These are phyloP conservation scores for Peronospora belbahrii DNA, from an alignment of 352 stramenopile species.

Conservation along the genomic window DNA sequence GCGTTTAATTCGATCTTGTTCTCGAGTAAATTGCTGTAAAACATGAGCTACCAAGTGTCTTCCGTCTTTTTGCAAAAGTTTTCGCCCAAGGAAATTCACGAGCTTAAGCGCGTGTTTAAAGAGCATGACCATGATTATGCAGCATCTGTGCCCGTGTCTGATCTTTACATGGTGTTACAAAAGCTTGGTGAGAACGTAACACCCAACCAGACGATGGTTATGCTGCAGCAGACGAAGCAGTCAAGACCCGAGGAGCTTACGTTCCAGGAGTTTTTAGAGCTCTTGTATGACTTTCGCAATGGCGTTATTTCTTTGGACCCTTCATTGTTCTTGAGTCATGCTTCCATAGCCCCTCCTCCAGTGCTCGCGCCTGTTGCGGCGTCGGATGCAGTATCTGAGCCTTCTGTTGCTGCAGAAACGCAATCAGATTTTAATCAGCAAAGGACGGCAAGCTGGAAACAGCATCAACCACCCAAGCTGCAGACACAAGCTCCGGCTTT, in stretches of 20 bases:
- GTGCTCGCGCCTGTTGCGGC: not conserved
- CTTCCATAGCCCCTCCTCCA: slow-evolving; percentile 23
- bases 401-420: slow-evolving; percentile 6
- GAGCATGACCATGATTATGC: slow-evolving; percentile 70
- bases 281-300: slow-evolving; percentile 68
- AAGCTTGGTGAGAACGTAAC: slow-evolving; percentile 80
- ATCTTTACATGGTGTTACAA: slow-evolving; percentile 56
- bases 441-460: slow-evolving; percentile 5
- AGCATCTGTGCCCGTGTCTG: slow-evolving; percentile 38
- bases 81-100: slow-evolving; percentile 81
- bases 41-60: slow-evolving; percentile 82
- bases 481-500: slow-evolving; percentile 21
- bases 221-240: slow-evolving; percentile 61
- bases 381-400: slow-evolving; percentile 1
- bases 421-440: slow-evolving; percentile 18
- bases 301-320: slow-evolving; percentile 52
- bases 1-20: not conserved
- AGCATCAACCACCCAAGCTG: slow-evolving; percentile 9
- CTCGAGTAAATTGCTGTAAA: not conserved
- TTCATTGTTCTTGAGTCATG: slow-evolving; percentile 34
- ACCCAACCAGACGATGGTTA: slow-evolving; percentile 40
- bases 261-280: slow-evolving; percentile 78
- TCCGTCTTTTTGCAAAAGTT: slow-evolving; percentile 83
- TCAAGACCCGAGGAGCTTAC: slow-evolving; percentile 38
- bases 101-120: slow-evolving; percentile 82